Percentiles rank a stretch among this genome's conserved stretches.
Conservation (phyloP, 805 yeast species). For the Saccharomycopsis selenospora region DNA sequence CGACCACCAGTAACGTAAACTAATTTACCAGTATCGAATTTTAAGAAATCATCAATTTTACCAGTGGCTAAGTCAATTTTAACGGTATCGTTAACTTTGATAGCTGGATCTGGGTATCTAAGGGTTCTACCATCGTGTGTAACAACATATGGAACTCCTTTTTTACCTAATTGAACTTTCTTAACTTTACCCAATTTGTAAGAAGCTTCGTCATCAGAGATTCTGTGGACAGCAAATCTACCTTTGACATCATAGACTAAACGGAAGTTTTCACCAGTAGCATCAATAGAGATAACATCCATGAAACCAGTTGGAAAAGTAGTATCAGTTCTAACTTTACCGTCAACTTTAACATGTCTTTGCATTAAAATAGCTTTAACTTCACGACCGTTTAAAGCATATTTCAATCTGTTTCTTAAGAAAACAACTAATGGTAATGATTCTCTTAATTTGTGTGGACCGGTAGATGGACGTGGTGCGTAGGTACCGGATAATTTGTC, state of each 20-base stretch:
- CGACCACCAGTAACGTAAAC: slow-evolving; percentile 97
- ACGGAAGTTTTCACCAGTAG: slow-evolving; percentile 99
- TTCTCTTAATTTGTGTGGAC: slow-evolving; percentile 99
- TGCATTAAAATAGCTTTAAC: slow-evolving; percentile 97
- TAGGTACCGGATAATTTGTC: slow-evolving; percentile 99
- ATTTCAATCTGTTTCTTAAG: slow-evolving; percentile 97
- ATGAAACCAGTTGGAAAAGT: slow-evolving; percentile 99
- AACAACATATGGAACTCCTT: slow-evolving; percentile 95
- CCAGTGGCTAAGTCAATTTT: slow-evolving; percentile 95
- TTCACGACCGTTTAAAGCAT: slow-evolving; percentile 98
- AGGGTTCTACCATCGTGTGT: slow-evolving; percentile 99
- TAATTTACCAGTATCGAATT: slow-evolving; percentile 87
- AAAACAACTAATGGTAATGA: slow-evolving; percentile 94
- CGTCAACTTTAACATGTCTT: slow-evolving; percentile 97
- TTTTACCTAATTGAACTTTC: slow-evolving; percentile 97
- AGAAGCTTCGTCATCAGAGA: slow-evolving; percentile 96
- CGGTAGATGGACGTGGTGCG: slow-evolving; percentile 99
- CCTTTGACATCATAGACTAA: slow-evolving; percentile 97
- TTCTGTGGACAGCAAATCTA: slow-evolving; percentile 99
- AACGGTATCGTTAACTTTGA: slow-evolving; percentile 97
- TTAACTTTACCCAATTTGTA: slow-evolving; percentile 98
- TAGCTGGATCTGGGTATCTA: slow-evolving; percentile 98
- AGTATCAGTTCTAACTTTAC: slow-evolving; percentile 98
- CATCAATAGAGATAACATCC: slow-evolving; percentile 97
- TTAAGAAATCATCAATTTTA: slow-evolving; percentile 82